phyloP scores from a whole-genome alignment of 768 basidiomycete species.

The Tricholoma hemisulphureum region DNA sequence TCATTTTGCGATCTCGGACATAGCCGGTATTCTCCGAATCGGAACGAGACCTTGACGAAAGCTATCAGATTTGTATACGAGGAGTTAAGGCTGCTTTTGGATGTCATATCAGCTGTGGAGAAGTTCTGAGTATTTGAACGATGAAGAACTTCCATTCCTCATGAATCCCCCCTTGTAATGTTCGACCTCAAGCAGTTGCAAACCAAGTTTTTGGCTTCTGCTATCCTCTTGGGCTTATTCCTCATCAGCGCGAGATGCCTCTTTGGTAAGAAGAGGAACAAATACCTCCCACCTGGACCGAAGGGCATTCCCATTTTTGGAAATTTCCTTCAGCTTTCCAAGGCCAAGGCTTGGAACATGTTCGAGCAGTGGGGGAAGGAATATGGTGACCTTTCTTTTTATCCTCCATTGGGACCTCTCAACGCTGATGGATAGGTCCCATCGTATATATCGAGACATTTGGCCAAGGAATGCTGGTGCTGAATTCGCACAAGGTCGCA shows the following conservation, averaged over 20 bases:
- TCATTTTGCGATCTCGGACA: too few relatives aligned
- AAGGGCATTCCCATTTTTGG: conserved; percentile 15
- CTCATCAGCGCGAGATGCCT: background rate
- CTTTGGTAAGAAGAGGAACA: background rate
- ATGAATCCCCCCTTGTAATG: background rate
- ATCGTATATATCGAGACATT: conserved; percentile 32
- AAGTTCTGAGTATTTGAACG: too few relatives aligned
- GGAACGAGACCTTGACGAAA: too few relatives aligned
- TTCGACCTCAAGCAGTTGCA: background rate
- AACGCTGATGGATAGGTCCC: conserved; percentile 13
- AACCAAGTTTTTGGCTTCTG: background rate
- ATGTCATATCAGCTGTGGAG: too few relatives aligned
- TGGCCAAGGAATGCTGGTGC: conserved; percentile 37
- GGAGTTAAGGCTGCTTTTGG: too few relatives aligned
- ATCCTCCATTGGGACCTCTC: background rate
- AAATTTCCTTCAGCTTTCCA: conserved; percentile 16
- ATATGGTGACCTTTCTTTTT: conserved; percentile 10
- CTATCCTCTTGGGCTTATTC: background rate
- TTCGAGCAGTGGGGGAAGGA: conserved; percentile 12
- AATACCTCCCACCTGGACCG: conserved; percentile 15
- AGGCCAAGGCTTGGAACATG: conserved; percentile 11
- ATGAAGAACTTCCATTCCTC: too few relatives aligned
- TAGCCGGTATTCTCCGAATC: too few relatives aligned
- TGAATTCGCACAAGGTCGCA: conserved; percentile 31
- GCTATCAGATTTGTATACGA: too few relatives aligned